phyloP scores from a whole-genome alignment of 1,139 yeast genomes.

The Yamadazyma diddensiae region DNA sequence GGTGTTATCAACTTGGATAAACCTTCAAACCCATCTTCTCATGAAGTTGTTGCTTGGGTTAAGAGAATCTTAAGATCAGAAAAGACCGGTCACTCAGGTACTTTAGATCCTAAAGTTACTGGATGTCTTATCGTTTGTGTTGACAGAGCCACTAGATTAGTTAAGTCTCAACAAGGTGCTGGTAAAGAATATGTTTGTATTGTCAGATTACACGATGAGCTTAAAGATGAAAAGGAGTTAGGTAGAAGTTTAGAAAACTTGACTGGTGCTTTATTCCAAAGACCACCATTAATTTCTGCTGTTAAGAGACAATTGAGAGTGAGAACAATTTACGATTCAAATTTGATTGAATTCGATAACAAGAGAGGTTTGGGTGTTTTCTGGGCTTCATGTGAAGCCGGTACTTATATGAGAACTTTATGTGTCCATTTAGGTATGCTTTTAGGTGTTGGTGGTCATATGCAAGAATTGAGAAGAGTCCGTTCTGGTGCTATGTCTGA shows the following conservation, averaged over 20 bases:
- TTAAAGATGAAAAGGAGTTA: constrained; percentile 86
- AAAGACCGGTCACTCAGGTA: constrained; percentile 98
- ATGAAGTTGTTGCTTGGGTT: constrained; percentile 99
- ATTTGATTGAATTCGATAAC: constrained; percentile 92
- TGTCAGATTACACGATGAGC: constrained; percentile 89
- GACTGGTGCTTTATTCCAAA: constrained; percentile 98
- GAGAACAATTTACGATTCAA: constrained; percentile 95
- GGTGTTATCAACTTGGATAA: constrained; percentile 97
- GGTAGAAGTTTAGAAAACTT: constrained; percentile 86
- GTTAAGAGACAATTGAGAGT: constrained; percentile 99
- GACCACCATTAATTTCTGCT: constrained; percentile 98
- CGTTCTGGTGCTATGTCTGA: constrained; percentile 96
- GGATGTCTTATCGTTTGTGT: constrained; percentile 97
- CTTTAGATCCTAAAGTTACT: constrained; percentile 97
- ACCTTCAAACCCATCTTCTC: constrained; percentile 97
- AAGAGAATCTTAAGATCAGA: constrained; percentile 93
- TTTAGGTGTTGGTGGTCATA: constrained; percentile 98
- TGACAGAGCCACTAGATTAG: constrained; percentile 96
- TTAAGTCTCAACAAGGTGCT: constrained; percentile 98
- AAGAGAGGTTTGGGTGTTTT: constrained; percentile 96
- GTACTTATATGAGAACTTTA: constrained; percentile 98
- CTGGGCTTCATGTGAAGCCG: constrained; percentile 99
- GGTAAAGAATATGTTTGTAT: constrained; percentile 99
- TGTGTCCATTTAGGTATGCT: constrained; percentile 99
- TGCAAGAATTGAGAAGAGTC: constrained; percentile 99